Base-by-base conservation (phyloP, 768 basidiomycete species). In the Mycena chlorophos region DNA sequence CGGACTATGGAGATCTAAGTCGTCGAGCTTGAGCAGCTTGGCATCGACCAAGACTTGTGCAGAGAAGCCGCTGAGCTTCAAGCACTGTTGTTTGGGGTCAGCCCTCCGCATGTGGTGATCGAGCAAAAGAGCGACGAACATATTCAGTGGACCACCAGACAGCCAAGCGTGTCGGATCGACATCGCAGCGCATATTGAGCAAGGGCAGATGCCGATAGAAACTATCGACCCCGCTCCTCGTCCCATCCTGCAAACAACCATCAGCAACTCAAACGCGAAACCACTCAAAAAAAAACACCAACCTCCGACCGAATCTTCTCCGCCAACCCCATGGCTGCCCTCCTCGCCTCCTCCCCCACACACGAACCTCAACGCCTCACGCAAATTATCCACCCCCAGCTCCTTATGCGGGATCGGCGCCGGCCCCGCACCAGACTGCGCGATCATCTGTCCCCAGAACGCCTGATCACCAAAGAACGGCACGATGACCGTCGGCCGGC, bases 401-500 rank as follows among this genome's bases (percentile, higher is more conserved):
- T 77, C 67, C 58, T 79, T 83, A 39, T 81, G 79, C 4, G 76
- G 79, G 46, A 85, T 85, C 2, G 84, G 83, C 47, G 76, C 70
- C 0, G 85, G 86, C 6, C 86, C 86, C 3, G 83, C 85, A 16
- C 83, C 83, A 5, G 84, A 79, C 58, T 75, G 76, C 49, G 80
- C 71, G 20, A 86, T 81, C 84, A 86, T 86, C 38, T 72, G 73
- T n/a, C 78, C 79, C 80, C 81, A 82, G 63, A 80, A 81, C 2
- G 69, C 75, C 61, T 87, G 85, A 60, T 87, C 85, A 0, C 85
- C 85, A 63, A 87, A 87, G 70, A 85, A 86, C 0, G 84, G 84
- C 0, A 85, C 79, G 3, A 86, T 78, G 8, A 85, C 76, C 0
- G 84, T 86, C 2, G 86, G 84, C 8, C 78, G 68, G 0, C 84